These are phyloP conservation scores for Warburgia ugandensis DNA, from an alignment of 164 flowering plant genomes.

Conservation along the genomic window DNA sequence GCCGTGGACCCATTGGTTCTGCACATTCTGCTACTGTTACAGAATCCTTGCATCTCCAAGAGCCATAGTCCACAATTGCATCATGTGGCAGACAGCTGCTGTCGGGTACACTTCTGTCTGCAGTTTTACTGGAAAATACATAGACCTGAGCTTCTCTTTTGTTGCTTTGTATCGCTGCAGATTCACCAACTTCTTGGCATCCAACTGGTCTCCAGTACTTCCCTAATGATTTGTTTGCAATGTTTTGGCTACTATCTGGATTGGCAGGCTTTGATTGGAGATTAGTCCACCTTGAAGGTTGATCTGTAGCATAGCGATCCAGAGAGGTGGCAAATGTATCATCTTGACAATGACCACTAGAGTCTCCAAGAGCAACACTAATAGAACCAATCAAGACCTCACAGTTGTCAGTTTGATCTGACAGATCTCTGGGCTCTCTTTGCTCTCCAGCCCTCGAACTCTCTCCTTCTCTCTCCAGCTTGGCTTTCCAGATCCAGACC, in stretches of 20 bases:
- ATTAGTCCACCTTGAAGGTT: constrained; percentile 17
- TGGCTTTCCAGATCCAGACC: constrained; percentile 64
- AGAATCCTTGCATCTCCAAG: background rate
- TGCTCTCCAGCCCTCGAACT: constrained; percentile 13
- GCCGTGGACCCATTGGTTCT: constrained; percentile 11
- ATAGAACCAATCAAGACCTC: constrained; percentile 83
- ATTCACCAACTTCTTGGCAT: constrained; percentile 27
- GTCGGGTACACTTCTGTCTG: constrained; percentile 9
- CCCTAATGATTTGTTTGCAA: constrained; percentile 17
- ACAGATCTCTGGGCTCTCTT: constrained; percentile 17
- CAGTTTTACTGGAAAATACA: constrained; percentile 12
- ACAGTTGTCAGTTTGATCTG: constrained; percentile 22
- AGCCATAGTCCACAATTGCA: constrained; percentile 7
- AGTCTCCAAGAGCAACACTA: constrained; percentile 39
- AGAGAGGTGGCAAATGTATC: constrained; percentile 9
- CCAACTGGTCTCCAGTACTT: constrained; percentile 67
- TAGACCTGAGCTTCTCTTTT: constrained; percentile 18
- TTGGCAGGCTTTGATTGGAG: constrained; percentile 25
- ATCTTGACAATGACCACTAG: constrained; percentile 10
- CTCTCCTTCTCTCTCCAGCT: constrained; percentile 26
- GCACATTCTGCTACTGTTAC: constrained; percentile 9
- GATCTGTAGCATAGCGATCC: constrained; percentile 21
- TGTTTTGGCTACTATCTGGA: constrained; percentile 25
- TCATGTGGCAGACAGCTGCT: constrained; percentile 17
- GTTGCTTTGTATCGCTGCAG: constrained; percentile 17